These are phyloP conservation scores for Lecanicillium sp. DNA, from an alignment of 2,329 filamentous ascomycete genomes.

Conservation along the genomic window DNA sequence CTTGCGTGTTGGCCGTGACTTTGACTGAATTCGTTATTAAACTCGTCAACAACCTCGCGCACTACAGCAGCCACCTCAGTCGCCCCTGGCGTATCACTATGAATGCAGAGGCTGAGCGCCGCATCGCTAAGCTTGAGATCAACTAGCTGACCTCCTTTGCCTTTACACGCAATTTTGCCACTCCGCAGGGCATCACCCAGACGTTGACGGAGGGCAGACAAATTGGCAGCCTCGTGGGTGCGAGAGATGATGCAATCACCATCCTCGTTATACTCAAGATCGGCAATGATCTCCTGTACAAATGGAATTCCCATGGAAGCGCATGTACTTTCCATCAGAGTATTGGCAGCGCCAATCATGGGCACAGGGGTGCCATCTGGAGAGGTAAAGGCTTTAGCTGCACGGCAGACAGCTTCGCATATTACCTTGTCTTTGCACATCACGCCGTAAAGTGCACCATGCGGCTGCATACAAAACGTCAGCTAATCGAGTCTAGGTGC, in stretches of 20 bases:
- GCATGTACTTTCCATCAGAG: slow-evolving; percentile 4
- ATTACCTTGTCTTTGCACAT: slow-evolving; percentile 4
- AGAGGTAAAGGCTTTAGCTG: not conserved
- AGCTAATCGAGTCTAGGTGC: no score
- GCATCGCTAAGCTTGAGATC: not conserved
- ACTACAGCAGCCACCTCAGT: slow-evolving; percentile 1
- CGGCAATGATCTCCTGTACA: slow-evolving; percentile 4
- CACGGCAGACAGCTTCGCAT: slow-evolving; percentile 3
- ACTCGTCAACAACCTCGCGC: not conserved
- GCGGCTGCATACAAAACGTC: not conserved
- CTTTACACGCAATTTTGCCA: not conserved
- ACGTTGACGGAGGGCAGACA: not conserved
- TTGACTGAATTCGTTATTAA: no score
- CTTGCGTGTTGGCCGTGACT: no score
- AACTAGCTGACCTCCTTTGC: not conserved
- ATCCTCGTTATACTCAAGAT: slow-evolving; percentile 4
- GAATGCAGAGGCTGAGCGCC: slow-evolving; percentile 3
- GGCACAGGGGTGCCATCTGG: slow-evolving; percentile 1
- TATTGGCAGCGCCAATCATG: slow-evolving; percentile 5
- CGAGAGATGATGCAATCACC: slow-evolving; percentile 4
- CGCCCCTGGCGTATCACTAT: slow-evolving; percentile 3
- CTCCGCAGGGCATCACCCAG: not conserved
- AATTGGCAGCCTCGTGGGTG: slow-evolving; percentile 1
- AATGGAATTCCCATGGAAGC: slow-evolving; percentile 1
- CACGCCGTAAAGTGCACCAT: slow-evolving; percentile 3